These are phyloP conservation scores for Hymenoscyphus repandus DNA, from an alignment of 2,329 filamentous ascomycete species.

Conservation along the genomic window DNA sequence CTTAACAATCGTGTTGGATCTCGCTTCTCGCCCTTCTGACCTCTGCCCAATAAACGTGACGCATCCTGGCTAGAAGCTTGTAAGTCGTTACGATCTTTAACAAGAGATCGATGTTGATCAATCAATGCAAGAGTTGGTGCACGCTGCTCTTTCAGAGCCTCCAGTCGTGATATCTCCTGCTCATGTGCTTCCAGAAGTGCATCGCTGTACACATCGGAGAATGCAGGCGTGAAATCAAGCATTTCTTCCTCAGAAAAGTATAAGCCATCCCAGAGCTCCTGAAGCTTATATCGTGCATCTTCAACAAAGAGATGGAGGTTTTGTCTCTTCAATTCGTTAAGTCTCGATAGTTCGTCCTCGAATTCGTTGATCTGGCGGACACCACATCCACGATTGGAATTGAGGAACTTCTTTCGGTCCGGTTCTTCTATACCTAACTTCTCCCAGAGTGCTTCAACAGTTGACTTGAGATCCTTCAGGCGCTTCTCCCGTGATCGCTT, in stretches of 20 bases:
- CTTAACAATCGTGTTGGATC: conserved; percentile 90
- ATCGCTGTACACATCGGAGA: conserved; percentile 95
- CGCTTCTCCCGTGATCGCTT: conserved; percentile 76
- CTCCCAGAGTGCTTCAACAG: conserved; percentile 85
- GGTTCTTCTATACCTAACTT: conserved; percentile 77
- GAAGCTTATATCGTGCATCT: conserved; percentile 82
- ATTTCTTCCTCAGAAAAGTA: conserved; percentile 98
- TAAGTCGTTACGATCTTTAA: conserved; percentile 82
- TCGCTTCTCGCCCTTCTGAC: conserved; percentile 87
- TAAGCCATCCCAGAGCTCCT: conserved; percentile 90
- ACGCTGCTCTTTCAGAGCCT: conserved; percentile 79
- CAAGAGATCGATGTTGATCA: conserved; percentile 74
- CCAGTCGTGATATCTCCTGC: conserved; percentile 77
- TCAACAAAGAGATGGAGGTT: conserved; percentile 96
- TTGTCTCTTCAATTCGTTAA: conserved; percentile 91
- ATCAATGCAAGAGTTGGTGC: conserved; percentile 77
- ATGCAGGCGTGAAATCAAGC: conserved; percentile 95
- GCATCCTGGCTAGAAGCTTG: conserved; percentile 91
- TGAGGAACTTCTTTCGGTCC: conserved; percentile 81
- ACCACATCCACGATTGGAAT: conserved; percentile 84
- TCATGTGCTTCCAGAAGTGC: conserved; percentile 93
- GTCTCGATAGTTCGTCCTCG: conserved; percentile 77
- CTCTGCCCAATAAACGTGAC: conserved; percentile 84
- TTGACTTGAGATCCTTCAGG: conserved; percentile 67
- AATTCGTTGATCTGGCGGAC: conserved; percentile 92